Conservation (phyloP, 2,329 filamentous ascomycete genomes). For the Aspergillus glaucus region DNA sequence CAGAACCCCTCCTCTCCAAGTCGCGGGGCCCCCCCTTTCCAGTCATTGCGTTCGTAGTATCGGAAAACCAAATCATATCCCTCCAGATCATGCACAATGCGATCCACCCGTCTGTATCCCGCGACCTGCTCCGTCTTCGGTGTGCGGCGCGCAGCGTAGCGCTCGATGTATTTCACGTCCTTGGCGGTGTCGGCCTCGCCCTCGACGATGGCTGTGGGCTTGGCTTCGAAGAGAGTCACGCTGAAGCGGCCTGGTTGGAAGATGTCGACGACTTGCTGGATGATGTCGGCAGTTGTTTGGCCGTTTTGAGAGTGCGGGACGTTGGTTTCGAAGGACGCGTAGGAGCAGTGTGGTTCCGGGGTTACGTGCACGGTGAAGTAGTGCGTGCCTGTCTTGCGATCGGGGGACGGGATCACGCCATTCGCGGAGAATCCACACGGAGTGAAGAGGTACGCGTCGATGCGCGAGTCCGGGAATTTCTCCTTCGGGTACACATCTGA, state of each 20-base stretch:
- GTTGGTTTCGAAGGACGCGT: conserved; percentile 97
- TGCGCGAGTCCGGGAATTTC: conserved; percentile 83
- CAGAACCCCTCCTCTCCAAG: conserved; percentile 46
- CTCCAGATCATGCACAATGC: conserved; percentile 94
- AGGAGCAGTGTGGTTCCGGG: conserved; percentile 93
- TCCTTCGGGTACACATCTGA: conserved; percentile 80
- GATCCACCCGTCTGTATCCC: conserved; percentile 84
- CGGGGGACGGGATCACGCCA: conserved; percentile 78
- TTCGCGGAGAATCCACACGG: conserved; percentile 98
- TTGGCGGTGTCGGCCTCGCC: conserved; percentile 24
- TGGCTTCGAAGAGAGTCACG: conserved; percentile 92
- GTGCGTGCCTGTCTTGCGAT: conserved; percentile 58
- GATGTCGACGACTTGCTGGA: conserved; percentile 89
- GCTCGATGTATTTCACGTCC: conserved; percentile 37
- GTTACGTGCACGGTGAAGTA: conserved; percentile 99
- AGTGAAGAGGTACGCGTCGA: conserved; percentile 93
- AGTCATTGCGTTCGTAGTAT: conserved; percentile 90
- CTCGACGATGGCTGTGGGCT: conserved; percentile 43
- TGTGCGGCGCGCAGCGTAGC: conserved; percentile 38
- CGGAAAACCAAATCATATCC: conserved; percentile 96
- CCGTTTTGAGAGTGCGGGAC: conserved; percentile 84
- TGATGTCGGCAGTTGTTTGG: conserved; percentile 80
- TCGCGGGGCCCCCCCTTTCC: conserved; percentile 58
- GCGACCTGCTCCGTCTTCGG: conserved; percentile 67
- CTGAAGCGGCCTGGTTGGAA: conserved; percentile 98